These are phyloP conservation scores for Chytriomyces sp. DNA, from an alignment of 192 early-diverging fungal species.

Conservation along the genomic window DNA sequence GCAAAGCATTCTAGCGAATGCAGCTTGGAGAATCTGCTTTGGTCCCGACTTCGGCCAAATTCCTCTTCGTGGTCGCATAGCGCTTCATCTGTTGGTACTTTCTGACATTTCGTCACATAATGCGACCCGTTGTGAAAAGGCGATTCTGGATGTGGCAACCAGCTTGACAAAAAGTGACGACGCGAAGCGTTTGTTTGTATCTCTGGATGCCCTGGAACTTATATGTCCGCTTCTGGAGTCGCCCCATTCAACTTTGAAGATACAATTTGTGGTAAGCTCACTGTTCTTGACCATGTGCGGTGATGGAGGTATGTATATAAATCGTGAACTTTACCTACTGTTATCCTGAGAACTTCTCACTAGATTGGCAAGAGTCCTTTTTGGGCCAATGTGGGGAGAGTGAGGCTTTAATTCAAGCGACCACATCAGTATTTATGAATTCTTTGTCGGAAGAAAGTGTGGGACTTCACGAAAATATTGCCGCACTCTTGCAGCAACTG, in stretches of 20 bases:
- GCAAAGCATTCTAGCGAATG: not conserved
- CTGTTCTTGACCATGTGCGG: slow-evolving; percentile 19
- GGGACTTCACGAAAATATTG: slow-evolving; percentile 14
- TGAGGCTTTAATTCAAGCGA: not conserved
- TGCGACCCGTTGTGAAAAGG: not conserved
- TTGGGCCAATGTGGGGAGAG: slow-evolving; percentile 12
- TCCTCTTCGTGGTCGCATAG: no score
- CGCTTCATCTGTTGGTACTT: slow-evolving; percentile 3
- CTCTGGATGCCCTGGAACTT: slow-evolving; percentile 3
- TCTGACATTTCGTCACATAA: not conserved
- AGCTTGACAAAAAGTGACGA: slow-evolving; percentile 6
- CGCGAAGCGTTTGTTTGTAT: slow-evolving; percentile 3
- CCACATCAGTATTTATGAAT: not conserved
- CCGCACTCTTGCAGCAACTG: slow-evolving; percentile 9
- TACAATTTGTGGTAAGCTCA: not conserved
- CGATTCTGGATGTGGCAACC: not conserved
- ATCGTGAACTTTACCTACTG: not conserved
- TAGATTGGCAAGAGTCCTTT: slow-evolving; percentile 19
- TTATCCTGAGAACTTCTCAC: not conserved
- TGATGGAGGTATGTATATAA: slow-evolving; percentile 8
- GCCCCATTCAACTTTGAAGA: not conserved
- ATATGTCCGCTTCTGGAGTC: no score
- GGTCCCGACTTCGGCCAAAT: not conserved
- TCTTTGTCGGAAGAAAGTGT: not conserved
- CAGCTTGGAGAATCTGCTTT: not conserved